Conservation (phyloP, 2,329 filamentous ascomycete genomes). For the Phyllosticta citribraziliensis region DNA sequence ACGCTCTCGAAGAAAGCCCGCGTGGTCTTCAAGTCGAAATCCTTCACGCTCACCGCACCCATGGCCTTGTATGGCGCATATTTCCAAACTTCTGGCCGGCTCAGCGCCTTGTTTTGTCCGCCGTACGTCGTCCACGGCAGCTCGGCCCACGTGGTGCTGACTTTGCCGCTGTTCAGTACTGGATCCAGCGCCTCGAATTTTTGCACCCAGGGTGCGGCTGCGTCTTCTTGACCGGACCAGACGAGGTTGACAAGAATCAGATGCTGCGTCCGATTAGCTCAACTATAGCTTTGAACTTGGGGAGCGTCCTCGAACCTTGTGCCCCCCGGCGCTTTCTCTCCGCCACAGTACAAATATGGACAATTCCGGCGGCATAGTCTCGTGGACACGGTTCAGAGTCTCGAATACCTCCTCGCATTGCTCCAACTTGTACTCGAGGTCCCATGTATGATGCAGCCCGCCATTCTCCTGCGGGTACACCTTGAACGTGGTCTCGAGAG, state of each 20-base stretch:
- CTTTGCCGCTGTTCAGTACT: neutral
- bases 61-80: conserved; percentile 5
- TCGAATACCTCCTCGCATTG: neutral
- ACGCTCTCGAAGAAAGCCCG: conserved; percentile 6
- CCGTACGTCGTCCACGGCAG: conserved; percentile 5
- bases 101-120: conserved; percentile 1
- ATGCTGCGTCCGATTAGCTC: neutral
- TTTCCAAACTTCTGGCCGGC: conserved; percentile 3
- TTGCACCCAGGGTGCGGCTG: neutral
- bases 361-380: neutral
- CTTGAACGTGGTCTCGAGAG: conserved; percentile 9
- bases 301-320: neutral
- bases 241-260: conserved; percentile 2
- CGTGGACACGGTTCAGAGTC: neutral
- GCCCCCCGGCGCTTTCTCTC: neutral
- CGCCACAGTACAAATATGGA: conserved; percentile 1
- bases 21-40: neutral
- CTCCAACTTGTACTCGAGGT: neutral
- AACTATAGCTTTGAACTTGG: neutral
- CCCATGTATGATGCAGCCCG: neutral
- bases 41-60: conserved; percentile 1
- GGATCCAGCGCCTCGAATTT: neutral
- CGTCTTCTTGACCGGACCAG: neutral
- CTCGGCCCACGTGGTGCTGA: neutral
- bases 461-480: neutral